Percentiles rank a stretch among this genome's conserved stretches.
Conservation (phyloP, 2,329 filamentous ascomycete species). For the Trichoderma sp. region DNA sequence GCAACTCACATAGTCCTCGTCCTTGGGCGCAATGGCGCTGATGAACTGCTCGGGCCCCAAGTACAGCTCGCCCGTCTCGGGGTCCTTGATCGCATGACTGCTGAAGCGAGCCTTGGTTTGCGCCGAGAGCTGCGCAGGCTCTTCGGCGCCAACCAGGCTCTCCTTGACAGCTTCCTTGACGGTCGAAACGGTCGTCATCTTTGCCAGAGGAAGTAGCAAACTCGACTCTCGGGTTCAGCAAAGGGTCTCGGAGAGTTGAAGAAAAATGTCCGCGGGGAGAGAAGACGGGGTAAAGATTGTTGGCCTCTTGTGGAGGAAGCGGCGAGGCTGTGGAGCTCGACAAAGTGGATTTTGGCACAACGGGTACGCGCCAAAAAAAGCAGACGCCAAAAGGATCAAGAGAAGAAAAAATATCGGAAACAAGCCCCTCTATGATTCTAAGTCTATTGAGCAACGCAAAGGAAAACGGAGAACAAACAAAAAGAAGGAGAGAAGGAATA, state of each 20-base stretch:
- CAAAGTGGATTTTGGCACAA: constrained; percentile 18
- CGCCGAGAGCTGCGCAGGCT: constrained; percentile 65
- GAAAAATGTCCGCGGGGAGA: constrained; percentile 7
- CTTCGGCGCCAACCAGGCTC: constrained; percentile 66
- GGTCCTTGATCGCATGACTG: constrained; percentile 73
- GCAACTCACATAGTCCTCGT: constrained; percentile 84
- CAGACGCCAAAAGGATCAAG: constrained; percentile 3
- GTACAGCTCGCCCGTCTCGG: constrained; percentile 72
- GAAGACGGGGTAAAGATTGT: constrained; percentile 12
- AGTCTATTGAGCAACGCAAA: constrained; percentile 28
- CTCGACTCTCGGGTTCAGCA: constrained; percentile 6
- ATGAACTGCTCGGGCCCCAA: constrained; percentile 89
- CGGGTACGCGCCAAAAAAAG: constrained; percentile 23
- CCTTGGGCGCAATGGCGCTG: constrained; percentile 79
- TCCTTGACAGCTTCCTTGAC: constrained; percentile 77
- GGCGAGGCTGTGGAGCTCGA: constrained; percentile 23
- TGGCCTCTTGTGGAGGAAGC: constrained; percentile 22
- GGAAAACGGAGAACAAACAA: not conserved
- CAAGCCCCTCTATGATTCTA: constrained; percentile 13
- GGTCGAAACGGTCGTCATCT: constrained; percentile 46
- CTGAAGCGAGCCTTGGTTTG: constrained; percentile 77
- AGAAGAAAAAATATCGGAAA: constrained; percentile 25
- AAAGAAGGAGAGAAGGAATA: not conserved
- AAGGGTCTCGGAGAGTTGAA: not conserved
- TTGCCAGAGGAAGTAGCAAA: not conserved